A percentile compares a stretch with the other conserved stretches of the same genome.
Conservation (phyloP, 305 asterid genomes). For the Fraxinus greggii region DNA sequence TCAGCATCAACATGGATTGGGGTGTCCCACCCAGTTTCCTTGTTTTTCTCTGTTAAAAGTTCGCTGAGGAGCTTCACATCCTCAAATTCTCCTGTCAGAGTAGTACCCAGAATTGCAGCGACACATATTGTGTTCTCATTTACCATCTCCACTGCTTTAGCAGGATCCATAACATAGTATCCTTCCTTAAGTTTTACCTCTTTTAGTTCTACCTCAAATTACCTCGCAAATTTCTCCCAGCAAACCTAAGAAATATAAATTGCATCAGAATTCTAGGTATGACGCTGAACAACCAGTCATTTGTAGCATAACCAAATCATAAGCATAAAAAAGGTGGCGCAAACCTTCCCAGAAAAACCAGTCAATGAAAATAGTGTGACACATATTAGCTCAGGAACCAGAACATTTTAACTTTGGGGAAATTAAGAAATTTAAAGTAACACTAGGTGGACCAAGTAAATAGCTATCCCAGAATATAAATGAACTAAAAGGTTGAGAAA, state of each 20-base stretch:
- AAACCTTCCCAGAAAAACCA: neutral
- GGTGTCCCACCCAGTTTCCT: conserved; percentile 65
- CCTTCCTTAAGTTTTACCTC: conserved; percentile 66
- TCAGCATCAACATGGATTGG: conserved; percentile 77
- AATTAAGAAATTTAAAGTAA: neutral
- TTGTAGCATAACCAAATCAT: neutral
- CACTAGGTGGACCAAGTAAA: neutral
- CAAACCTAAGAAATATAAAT: conserved; percentile 45
- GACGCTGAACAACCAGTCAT: neutral
- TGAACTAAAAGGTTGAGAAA: neutral
- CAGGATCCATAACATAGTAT: conserved; percentile 60
- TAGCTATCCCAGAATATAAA: neutral
- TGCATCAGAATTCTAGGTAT: neutral
- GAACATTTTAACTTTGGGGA: conserved; percentile 6
- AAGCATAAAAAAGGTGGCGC: neutral
- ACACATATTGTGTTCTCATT: conserved; percentile 69
- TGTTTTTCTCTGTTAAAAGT: conserved; percentile 45
- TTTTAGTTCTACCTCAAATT: conserved; percentile 64
- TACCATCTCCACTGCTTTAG: conserved; percentile 57
- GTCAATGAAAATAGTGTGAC: neutral
- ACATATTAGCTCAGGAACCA: neutral
- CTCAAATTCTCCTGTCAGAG: conserved; percentile 65
- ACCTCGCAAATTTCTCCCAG: conserved; percentile 68
- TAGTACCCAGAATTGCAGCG: conserved; percentile 64
- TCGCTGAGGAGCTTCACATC: conserved; percentile 63